Conservation (phyloP, 2,329 filamentous ascomycete species). For the Pestalotiopsis sp. region DNA sequence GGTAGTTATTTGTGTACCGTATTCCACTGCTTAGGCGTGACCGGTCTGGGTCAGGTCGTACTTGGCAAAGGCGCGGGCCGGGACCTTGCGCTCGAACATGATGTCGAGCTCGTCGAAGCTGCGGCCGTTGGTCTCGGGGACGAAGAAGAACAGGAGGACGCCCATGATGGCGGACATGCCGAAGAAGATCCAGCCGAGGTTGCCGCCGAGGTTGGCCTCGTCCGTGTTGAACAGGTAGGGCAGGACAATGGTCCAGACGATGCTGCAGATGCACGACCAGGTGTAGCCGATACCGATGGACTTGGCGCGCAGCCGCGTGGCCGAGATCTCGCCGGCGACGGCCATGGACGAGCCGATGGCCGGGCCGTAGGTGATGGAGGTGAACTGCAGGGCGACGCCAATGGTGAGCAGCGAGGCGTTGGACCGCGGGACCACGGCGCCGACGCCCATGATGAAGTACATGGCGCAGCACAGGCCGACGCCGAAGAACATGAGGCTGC, state of each 20-base stretch:
- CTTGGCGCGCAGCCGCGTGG: slow-evolving; percentile 10
- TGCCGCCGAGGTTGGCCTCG: slow-evolving; percentile 12
- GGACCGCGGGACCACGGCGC: slow-evolving; percentile 19
- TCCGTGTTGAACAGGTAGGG: slow-evolving; percentile 16
- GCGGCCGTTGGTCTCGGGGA: slow-evolving; percentile 43
- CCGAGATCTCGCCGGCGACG: slow-evolving; percentile 11
- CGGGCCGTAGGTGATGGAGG: slow-evolving; percentile 23
- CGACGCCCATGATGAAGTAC: slow-evolving; percentile 26
- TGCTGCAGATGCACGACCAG: not conserved
- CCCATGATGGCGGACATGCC: slow-evolving; percentile 7
- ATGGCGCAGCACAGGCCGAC: slow-evolving; percentile 19
- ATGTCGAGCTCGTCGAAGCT: slow-evolving; percentile 48
- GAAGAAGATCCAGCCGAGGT: slow-evolving; percentile 13
- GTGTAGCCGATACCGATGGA: slow-evolving; percentile 9
- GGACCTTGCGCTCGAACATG: slow-evolving; percentile 38
- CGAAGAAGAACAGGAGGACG: slow-evolving; percentile 31
- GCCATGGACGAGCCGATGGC: slow-evolving; percentile 21
- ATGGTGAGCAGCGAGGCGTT: slow-evolving; percentile 20
- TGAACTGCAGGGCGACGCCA: slow-evolving; percentile 23
- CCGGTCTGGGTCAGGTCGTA: slow-evolving; percentile 13
- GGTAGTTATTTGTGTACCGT: slow-evolving; percentile 9
- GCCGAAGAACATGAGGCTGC: slow-evolving; percentile 25
- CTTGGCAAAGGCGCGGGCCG: slow-evolving; percentile 26
- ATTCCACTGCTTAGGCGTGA: not conserved
- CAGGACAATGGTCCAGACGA: slow-evolving; percentile 11